Evolutionary conservation across 257 asterid genomes (phyloP).

Genomic region (Solanum rostratum): DNA sequence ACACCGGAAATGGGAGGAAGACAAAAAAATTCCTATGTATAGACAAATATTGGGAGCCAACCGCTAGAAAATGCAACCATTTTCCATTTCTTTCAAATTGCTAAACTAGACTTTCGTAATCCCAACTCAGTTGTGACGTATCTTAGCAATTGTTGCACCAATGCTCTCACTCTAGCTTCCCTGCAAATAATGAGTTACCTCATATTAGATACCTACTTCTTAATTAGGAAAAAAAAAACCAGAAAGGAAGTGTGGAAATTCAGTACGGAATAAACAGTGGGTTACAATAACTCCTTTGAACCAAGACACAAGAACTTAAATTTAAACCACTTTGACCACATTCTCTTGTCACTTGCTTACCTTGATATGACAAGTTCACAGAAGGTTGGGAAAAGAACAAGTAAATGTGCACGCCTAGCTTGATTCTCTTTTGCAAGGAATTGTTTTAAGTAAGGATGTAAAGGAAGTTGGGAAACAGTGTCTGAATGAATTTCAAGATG

Average conservation of each 20-base stretch:
- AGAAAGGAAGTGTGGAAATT: neutral
- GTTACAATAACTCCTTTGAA: neutral
- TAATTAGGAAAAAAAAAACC: neutral
- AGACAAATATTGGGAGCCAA: neutral
- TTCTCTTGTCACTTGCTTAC: slow-evolving; percentile 24
- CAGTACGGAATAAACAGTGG: neutral
- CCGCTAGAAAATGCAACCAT: neutral
- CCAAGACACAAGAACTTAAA: neutral
- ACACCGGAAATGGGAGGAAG: neutral
- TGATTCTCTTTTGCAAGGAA: slow-evolving; percentile 25
- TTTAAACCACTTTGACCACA: neutral
- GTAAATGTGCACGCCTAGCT: slow-evolving; percentile 59
- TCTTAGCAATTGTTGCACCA: slow-evolving; percentile 69
- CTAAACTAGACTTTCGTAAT: slow-evolving; percentile 36
- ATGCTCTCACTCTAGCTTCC: slow-evolving; percentile 69
- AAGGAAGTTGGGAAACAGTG: slow-evolving; percentile 66
- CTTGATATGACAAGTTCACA: slow-evolving; percentile 94
- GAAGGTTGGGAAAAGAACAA: slow-evolving; percentile 75
- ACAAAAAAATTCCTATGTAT: neutral
- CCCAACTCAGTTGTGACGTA: slow-evolving; percentile 63
- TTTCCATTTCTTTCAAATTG: slow-evolving; percentile 5
- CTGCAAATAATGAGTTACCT: slow-evolving; percentile 31
- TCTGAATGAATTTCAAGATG: slow-evolving; percentile 65
- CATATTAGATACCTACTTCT: neutral
- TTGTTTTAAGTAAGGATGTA: slow-evolving; percentile 47